Percentiles rank a stretch among this genome's conserved stretches.
These are phyloP conservation scores for Narthecium ossifragum DNA, from an alignment of 106 monocot genomes.

Conservation along the genomic window DNA sequence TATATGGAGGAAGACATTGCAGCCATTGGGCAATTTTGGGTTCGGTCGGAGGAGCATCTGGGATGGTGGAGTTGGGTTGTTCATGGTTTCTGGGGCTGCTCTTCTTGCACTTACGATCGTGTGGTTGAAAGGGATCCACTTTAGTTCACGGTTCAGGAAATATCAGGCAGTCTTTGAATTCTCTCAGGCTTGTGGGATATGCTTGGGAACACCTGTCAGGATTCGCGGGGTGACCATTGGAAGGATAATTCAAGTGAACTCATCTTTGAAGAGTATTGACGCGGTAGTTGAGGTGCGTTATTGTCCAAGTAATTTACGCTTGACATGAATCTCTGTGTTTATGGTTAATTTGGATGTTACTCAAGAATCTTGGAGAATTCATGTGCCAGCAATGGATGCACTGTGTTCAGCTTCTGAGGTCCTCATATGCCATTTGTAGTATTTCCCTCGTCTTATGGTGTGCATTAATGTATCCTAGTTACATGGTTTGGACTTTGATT, in stretches of 20 bases:
- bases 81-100: slow-evolving; percentile 64
- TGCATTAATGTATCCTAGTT: no score
- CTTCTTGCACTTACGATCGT: slow-evolving; percentile 59
- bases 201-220: slow-evolving; percentile 78
- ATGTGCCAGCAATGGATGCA: no score
- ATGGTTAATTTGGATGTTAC: no score
- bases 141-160: slow-evolving; percentile 62
- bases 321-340: no score
- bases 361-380: no score
- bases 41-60: slow-evolving; percentile 69
- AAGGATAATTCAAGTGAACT: slow-evolving; percentile 59
- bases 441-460: no score
- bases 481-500: no score
- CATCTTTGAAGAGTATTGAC: slow-evolving; percentile 72
- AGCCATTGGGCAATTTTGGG: slow-evolving; percentile 65
- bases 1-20: slow-evolving; percentile 46
- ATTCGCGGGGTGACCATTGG: slow-evolving; percentile 85
- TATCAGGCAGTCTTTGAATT: slow-evolving; percentile 81
- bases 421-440: no score
- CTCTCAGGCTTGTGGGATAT: slow-evolving; percentile 72
- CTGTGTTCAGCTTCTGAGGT: no score
- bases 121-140: slow-evolving; percentile 65
- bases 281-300: slow-evolving; percentile 60
- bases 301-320: no score
- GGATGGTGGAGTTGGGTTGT: slow-evolving; percentile 88